These are phyloP conservation scores for Gentiana dahurica DNA, from an alignment of 257 asterid species.

Conservation along the genomic window DNA sequence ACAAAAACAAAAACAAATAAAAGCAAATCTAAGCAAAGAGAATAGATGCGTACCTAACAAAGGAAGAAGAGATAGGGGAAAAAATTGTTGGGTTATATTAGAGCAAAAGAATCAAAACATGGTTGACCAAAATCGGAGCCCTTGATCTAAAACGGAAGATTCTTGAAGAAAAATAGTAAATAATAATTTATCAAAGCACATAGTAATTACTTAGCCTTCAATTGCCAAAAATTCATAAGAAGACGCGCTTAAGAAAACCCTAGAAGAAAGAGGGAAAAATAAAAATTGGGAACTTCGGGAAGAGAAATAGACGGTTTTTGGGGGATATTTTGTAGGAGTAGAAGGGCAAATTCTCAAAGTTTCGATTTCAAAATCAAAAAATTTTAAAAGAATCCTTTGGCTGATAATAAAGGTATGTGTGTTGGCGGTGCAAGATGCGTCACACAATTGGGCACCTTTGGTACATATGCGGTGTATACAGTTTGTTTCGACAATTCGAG, in stretches of 20 bases:
- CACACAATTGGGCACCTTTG: too few relatives aligned
- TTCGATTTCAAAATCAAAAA: too few relatives aligned
- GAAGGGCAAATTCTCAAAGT: too few relatives aligned
- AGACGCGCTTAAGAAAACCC: constrained; percentile 34
- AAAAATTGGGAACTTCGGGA: constrained; percentile 8
- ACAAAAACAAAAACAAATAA: background rate
- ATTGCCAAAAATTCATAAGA: constrained; percentile 1
- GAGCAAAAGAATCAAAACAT: constrained; percentile 21
- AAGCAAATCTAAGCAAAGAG: background rate
- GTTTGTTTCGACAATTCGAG: too few relatives aligned
- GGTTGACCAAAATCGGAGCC: constrained; percentile 23
- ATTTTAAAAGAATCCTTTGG: too few relatives aligned
- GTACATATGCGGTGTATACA: too few relatives aligned
- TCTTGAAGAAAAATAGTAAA: constrained; percentile 6
- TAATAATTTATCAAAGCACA: constrained; percentile 2
- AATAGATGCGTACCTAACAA: background rate
- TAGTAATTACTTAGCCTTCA: background rate
- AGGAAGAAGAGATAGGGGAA: background rate
- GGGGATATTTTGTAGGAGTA: too few relatives aligned
- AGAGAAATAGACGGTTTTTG: background rate
- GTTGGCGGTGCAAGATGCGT: too few relatives aligned
- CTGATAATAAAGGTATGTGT: too few relatives aligned
- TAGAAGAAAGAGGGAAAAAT: background rate
- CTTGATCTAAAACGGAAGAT: constrained; percentile 10
- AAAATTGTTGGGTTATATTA: background rate